phyloP scores from a whole-genome alignment of 1,284 basidiomycete species.

The Austroboletus niveus region DNA sequence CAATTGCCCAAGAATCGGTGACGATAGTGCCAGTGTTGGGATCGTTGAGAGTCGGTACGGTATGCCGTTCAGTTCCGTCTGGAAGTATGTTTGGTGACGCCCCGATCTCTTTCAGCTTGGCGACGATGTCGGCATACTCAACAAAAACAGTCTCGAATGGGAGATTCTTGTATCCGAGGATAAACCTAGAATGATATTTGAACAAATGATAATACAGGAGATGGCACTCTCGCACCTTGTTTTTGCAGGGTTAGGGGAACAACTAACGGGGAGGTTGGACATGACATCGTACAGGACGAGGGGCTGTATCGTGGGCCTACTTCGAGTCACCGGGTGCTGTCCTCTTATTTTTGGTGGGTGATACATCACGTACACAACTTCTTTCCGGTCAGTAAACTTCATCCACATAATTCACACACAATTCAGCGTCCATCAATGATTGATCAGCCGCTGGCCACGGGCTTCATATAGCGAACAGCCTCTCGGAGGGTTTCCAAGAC shows the following conservation, averaged over 20 bases:
- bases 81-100: constrained; percentile 17
- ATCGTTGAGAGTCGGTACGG: constrained; percentile 36
- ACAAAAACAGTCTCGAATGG: constrained; percentile 31
- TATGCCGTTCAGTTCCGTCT: constrained; percentile 21
- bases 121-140: constrained; percentile 31
- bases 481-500: no score
- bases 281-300: constrained; percentile 5
- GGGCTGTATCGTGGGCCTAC: constrained; percentile 14
- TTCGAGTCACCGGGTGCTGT: not conserved
- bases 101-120: constrained; percentile 27
- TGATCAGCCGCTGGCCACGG: no score
- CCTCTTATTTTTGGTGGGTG: not conserved
- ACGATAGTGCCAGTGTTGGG: constrained; percentile 32
- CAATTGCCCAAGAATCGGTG: constrained; percentile 38
- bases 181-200: constrained; percentile 15
- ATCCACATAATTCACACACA: no score
- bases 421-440: no score
- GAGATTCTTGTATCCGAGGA: constrained; percentile 31
- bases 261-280: constrained; percentile 18
- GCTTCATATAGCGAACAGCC: no score
- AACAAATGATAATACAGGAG: not conserved
- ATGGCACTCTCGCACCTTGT: constrained; percentile 15
- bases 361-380: no score
- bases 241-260: constrained; percentile 25
- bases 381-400: no score